Conservation (phyloP, 805 yeast species). For the Candida ortonii region DNA sequence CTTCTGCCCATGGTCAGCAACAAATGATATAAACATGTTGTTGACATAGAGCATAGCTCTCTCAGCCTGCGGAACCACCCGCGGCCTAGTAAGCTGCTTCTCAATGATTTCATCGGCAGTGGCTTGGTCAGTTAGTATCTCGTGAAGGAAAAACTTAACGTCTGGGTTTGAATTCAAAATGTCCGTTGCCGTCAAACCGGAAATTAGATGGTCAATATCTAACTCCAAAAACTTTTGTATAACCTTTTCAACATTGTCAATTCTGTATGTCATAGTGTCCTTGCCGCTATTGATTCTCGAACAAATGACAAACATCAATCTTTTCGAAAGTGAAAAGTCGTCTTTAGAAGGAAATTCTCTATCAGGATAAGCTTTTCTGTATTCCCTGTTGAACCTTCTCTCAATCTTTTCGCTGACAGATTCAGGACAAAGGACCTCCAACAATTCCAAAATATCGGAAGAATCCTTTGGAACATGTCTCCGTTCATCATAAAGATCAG, state of each 20-base stretch:
- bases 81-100: background rate
- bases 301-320: too few species aligned
- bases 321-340: too few species aligned
- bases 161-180: conserved; percentile 5
- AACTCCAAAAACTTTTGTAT: conserved; percentile 3
- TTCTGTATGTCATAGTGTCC: background rate
- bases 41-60: conserved; percentile 3
- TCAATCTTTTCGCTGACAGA: too few species aligned
- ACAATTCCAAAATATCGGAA: too few species aligned
- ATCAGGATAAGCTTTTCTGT: too few species aligned
- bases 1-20: background rate
- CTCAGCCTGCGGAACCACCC: conserved; percentile 3
- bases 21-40: background rate
- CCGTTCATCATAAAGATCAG: too few species aligned
- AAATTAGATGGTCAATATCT: conserved; percentile 3
- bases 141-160: conserved; percentile 6
- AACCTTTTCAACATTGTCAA: conserved; percentile 6
- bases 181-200: conserved; percentile 7
- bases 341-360: too few species aligned
- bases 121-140: conserved; percentile 3
- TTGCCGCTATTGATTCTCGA: too few species aligned
- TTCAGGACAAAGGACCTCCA: too few species aligned
- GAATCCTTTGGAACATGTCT: too few species aligned
- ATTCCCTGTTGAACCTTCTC: too few species aligned
- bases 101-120: background rate